phyloP scores from a whole-genome alignment of 352 stramenopile species.

The Hyaloperonospora brassicae region DNA sequence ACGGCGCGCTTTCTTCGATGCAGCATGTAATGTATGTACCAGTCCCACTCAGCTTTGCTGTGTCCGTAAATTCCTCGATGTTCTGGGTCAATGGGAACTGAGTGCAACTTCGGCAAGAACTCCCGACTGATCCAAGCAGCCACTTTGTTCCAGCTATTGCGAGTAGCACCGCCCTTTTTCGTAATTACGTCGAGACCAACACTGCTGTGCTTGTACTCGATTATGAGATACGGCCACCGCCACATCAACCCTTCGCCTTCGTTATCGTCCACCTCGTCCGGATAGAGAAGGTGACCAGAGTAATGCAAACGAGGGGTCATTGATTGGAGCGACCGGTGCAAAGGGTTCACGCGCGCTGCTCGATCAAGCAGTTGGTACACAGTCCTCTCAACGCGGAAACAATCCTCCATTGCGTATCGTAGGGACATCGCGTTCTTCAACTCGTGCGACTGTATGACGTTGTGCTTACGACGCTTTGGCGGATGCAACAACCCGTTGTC shows the following conservation, averaged over 20 bases:
- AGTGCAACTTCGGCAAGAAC: constrained; percentile 58
- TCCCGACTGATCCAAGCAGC: constrained; percentile 53
- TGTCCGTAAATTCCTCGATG: constrained; percentile 54
- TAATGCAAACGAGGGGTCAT: constrained; percentile 49
- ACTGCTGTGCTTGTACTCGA: constrained; percentile 51
- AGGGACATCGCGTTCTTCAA: constrained; percentile 51
- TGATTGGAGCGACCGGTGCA: constrained; percentile 12
- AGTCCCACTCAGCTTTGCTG: constrained; percentile 59
- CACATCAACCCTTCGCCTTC: constrained; percentile 61
- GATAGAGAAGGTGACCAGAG: constrained; percentile 43
- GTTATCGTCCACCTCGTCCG: constrained; percentile 58
- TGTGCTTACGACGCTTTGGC: constrained; percentile 40
- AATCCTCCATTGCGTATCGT: constrained; percentile 69
- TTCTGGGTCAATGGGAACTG: constrained; percentile 35
- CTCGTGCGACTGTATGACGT: constrained; percentile 36
- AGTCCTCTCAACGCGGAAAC: constrained; percentile 51
- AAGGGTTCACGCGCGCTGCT: constrained; percentile 1
- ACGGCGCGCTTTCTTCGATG: constrained; percentile 52
- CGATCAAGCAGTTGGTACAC: constrained; percentile 52
- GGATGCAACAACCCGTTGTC: constrained; percentile 8
- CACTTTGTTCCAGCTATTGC: constrained; percentile 38
- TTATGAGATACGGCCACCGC: constrained; percentile 80
- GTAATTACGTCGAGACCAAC: constrained; percentile 48
- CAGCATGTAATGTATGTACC: constrained; percentile 77
- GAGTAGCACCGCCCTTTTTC: constrained; percentile 42